phyloP scores from a whole-genome alignment of 192 early-diverging fungal species.

The Chytriomyces confervae region DNA sequence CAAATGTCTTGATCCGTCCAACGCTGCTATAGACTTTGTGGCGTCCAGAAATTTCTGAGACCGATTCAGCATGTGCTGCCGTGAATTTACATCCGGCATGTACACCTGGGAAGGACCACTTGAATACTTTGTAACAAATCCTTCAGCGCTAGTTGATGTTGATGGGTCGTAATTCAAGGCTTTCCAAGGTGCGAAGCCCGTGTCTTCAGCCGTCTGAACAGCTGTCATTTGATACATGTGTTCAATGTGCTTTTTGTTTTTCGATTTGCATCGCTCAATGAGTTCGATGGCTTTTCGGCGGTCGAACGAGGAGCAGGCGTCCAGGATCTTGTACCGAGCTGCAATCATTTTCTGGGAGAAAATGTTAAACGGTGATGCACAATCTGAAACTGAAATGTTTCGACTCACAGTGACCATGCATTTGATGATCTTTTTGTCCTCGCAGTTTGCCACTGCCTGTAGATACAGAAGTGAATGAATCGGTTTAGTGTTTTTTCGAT shows the following conservation, averaged over 20 bases:
- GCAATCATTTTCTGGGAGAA: neutral
- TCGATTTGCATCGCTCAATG: neutral
- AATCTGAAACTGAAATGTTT: too few species aligned
- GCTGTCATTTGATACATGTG: neutral
- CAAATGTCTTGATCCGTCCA: neutral
- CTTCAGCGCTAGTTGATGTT: too few species aligned
- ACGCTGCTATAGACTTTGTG: too few species aligned
- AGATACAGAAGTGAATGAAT: neutral
- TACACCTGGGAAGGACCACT: too few species aligned
- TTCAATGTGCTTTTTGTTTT: neutral
- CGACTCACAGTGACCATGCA: neutral
- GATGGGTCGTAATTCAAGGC: too few species aligned
- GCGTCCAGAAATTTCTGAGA: too few species aligned
- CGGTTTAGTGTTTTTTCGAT: too few species aligned
- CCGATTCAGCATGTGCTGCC: too few species aligned
- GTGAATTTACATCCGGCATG: too few species aligned
- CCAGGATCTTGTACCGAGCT: neutral
- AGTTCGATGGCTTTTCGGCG: neutral
- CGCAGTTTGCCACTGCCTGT: neutral
- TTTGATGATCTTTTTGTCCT: neutral
- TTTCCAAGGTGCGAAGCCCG: neutral
- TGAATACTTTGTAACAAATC: too few species aligned
- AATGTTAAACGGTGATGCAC: too few species aligned
- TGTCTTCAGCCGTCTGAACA: neutral
- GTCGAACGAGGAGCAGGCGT: neutral